Evolutionary conservation across 1,284 basidiomycete genomes (phyloP).

Genomic region (Termitomyces sp.): DNA sequence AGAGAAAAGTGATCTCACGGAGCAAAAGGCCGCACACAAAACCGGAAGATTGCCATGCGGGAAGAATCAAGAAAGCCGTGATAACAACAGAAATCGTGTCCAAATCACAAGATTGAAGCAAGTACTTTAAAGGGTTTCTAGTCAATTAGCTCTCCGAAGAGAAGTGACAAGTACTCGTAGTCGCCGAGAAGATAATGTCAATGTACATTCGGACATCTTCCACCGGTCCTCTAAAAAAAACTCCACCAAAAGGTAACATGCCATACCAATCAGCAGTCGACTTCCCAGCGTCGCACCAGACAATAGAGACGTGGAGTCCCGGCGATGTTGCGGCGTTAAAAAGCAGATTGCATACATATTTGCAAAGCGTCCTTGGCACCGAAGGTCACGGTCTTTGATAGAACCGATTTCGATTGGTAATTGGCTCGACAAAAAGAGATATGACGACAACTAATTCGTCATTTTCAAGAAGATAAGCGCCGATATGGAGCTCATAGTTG

Average conservation of each 20-base stretch:
- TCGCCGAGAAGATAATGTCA: conserved; percentile 11
- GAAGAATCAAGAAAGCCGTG: background rate
- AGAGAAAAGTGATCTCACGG: background rate
- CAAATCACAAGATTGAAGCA: background rate
- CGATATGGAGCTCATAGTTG: conserved; percentile 44
- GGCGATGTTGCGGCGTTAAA: conserved; percentile 46
- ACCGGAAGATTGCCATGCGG: background rate
- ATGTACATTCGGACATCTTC: conserved; percentile 41
- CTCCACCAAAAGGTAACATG: conserved; percentile 41
- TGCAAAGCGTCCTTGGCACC: conserved; percentile 43
- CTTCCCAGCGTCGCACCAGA: conserved; percentile 57
- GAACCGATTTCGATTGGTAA: conserved; percentile 25
- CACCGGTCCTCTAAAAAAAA: conserved; percentile 48
- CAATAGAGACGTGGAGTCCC: conserved; percentile 32
- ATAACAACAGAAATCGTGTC: background rate
- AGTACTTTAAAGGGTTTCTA: too few relatives aligned
- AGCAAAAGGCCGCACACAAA: background rate
- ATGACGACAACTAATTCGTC: conserved; percentile 44
- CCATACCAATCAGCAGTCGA: conserved; percentile 51
- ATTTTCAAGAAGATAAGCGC: conserved; percentile 39
- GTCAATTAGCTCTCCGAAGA: background rate
- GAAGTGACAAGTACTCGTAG: background rate
- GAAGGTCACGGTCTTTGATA: conserved; percentile 3
- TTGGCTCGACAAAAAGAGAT: conserved; percentile 48
- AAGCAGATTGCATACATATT: conserved; percentile 52